Evolutionary conservation across 768 basidiomycete species (phyloP).

Genomic region (Hygrophorus russula): DNA sequence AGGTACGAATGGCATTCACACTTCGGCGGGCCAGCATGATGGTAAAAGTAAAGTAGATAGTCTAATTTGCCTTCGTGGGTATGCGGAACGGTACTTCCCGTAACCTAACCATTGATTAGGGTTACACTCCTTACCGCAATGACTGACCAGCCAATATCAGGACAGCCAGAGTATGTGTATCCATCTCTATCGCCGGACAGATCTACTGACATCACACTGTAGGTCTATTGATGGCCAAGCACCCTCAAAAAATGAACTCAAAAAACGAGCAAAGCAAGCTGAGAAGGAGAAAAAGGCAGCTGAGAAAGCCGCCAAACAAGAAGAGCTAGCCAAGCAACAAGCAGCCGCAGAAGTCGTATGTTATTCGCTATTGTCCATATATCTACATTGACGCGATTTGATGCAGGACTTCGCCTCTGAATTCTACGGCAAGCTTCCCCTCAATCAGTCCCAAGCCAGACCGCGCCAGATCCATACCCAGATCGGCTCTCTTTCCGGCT

Average conservation of each 20-base stretch:
- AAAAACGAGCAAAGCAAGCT: conserved; percentile 83
- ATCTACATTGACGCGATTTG: conserved; percentile 6
- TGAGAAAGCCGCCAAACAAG: conserved; percentile 72
- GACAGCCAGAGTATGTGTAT: not conserved
- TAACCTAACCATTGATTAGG: not conserved
- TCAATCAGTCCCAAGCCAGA: conserved; percentile 86
- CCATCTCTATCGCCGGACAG: not conserved
- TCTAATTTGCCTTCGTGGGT: too few species aligned
- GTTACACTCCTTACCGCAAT: not conserved
- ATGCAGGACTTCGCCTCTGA: conserved; percentile 62
- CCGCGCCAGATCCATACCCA: conserved; percentile 46
- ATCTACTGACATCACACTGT: too few species aligned
- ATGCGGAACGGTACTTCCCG: too few species aligned
- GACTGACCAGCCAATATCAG: not conserved
- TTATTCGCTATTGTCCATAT: conserved; percentile 4
- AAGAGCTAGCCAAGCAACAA: conserved; percentile 59
- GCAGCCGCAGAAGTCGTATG: conserved; percentile 55
- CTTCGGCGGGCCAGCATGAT: conserved; percentile 42
- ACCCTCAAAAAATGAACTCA: conserved; percentile 80
- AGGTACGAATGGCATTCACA: conserved; percentile 29
- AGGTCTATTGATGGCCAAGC: conserved; percentile 15
- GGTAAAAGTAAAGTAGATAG: conserved; percentile 33
- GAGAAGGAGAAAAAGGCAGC: conserved; percentile 87
- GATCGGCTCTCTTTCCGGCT: conserved; percentile 47
- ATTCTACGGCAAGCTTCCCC: conserved; percentile 79